phyloP scores from a whole-genome alignment of 192 early-diverging fungal species.

The Oehlia diaphana region DNA sequence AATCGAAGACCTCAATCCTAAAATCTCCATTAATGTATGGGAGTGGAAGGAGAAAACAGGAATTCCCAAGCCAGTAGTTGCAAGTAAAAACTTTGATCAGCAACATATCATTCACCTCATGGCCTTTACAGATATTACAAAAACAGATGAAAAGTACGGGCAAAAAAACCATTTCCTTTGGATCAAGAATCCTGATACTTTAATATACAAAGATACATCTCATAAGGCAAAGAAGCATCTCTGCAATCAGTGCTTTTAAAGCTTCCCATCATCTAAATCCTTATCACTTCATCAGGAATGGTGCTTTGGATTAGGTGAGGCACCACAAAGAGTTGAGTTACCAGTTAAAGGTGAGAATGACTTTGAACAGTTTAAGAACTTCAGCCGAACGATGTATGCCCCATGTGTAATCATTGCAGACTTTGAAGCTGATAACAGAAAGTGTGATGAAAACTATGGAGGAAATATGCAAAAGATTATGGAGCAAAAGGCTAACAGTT shows the following conservation, averaged over 20 bases:
- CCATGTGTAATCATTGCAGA: slow-evolving; percentile 3
- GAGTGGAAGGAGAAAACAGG: no score
- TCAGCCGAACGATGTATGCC: background rate
- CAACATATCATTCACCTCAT: no score
- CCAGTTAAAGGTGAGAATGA: slow-evolving; percentile 7
- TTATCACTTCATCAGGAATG: slow-evolving; percentile 1
- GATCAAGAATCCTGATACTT: background rate
- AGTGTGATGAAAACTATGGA: background rate
- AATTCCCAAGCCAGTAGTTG: no score
- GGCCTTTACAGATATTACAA: no score
- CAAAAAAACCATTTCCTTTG: background rate
- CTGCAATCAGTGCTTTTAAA: background rate
- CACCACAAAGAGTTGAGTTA: slow-evolving; percentile 1
- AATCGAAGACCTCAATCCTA: no score
- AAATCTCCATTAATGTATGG: no score
- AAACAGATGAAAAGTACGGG: no score
- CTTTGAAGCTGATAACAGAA: background rate
- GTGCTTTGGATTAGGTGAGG: background rate
- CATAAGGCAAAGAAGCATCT: background rate
- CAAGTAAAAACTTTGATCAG: no score
- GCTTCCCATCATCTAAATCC: background rate
- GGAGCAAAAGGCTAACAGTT: slow-evolving; percentile 6
- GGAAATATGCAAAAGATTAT: background rate
- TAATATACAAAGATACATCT: background rate
- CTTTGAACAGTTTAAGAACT: slow-evolving; percentile 13